phyloP scores from a whole-genome alignment of 2,329 filamentous ascomycete genomes.

The Colletotrichum tamarilloi region DNA sequence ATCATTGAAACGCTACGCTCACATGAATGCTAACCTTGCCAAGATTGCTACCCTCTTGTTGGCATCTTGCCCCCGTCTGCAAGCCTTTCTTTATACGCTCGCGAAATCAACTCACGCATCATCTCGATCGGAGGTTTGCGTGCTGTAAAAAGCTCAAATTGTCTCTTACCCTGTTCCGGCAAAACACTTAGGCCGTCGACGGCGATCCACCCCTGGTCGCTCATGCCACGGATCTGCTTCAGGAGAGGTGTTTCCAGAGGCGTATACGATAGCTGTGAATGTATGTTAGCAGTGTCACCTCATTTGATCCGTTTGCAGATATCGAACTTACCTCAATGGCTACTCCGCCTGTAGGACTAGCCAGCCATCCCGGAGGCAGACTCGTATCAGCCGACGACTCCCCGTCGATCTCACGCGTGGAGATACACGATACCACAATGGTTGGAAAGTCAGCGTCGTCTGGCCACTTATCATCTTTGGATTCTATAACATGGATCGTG shows the following conservation, averaged over 20 bases:
- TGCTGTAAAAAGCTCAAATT: conserved; percentile 84
- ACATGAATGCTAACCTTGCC: neutral
- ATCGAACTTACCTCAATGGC: conserved; percentile 76
- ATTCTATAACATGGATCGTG: conserved; percentile 60
- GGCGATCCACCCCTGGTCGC: conserved; percentile 75
- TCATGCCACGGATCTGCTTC: conserved; percentile 70
- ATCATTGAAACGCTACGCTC: neutral
- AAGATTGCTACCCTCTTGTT: neutral
- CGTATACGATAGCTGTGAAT: conserved; percentile 56
- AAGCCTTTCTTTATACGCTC: conserved; percentile 53
- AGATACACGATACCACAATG: conserved; percentile 81
- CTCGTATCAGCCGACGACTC: conserved; percentile 75
- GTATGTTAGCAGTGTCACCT: neutral
- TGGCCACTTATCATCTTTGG: conserved; percentile 73
- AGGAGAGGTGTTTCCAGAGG: conserved; percentile 77
- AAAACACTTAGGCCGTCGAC: conserved; percentile 81
- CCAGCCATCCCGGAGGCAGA: conserved; percentile 75
- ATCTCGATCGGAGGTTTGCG: conserved; percentile 73
- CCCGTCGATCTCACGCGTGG: conserved; percentile 73
- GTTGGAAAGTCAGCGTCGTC: conserved; percentile 71
- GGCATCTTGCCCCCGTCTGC: neutral
- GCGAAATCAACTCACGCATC: conserved; percentile 74
- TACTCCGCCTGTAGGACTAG: conserved; percentile 79
- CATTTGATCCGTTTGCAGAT: neutral
- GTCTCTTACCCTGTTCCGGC: conserved; percentile 82